Conservation (phyloP, 2,329 filamentous ascomycete species). For the Cylindrodendrum hubeiense region DNA sequence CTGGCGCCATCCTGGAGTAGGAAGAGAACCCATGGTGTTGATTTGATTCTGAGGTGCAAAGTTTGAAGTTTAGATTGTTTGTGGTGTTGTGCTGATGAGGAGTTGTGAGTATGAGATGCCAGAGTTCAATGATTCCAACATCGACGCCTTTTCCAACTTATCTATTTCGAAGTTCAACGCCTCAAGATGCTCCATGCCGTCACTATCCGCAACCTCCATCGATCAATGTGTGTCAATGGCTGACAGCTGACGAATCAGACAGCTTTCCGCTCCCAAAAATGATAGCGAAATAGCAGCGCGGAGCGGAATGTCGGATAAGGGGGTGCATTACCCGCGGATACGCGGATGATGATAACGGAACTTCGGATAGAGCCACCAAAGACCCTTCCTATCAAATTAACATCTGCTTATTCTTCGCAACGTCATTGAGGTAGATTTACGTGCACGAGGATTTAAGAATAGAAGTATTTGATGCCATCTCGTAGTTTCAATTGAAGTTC, state of each 20-base stretch:
- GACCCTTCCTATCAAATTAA: slow-evolving; percentile 2
- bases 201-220: slow-evolving; percentile 21
- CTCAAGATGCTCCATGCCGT: slow-evolving; percentile 16
- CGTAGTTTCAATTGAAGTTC: neutral
- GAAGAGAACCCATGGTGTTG: slow-evolving; percentile 42
- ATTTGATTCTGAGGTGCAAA: slow-evolving; percentile 9
- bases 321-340: slow-evolving; percentile 26
- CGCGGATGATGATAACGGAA: slow-evolving; percentile 23
- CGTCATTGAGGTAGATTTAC: neutral
- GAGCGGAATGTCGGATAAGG: slow-evolving; percentile 20
- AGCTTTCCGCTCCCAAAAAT: slow-evolving; percentile 7
- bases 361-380: slow-evolving; percentile 18
- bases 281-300: slow-evolving; percentile 6
- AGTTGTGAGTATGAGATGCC: slow-evolving; percentile 1
- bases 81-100: slow-evolving; percentile 2
- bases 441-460: neutral
- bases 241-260: slow-evolving; percentile 8
- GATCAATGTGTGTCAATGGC: neutral
- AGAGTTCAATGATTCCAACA: neutral
- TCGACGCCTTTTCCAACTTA: slow-evolving; percentile 20
- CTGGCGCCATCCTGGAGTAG: slow-evolving; percentile 54
- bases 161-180: slow-evolving; percentile 18
- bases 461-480: neutral
- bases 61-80: neutral
- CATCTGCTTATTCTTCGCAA: neutral